phyloP scores from a whole-genome alignment of 2,329 filamentous ascomycete species.

The Cytospora schulzeri region DNA sequence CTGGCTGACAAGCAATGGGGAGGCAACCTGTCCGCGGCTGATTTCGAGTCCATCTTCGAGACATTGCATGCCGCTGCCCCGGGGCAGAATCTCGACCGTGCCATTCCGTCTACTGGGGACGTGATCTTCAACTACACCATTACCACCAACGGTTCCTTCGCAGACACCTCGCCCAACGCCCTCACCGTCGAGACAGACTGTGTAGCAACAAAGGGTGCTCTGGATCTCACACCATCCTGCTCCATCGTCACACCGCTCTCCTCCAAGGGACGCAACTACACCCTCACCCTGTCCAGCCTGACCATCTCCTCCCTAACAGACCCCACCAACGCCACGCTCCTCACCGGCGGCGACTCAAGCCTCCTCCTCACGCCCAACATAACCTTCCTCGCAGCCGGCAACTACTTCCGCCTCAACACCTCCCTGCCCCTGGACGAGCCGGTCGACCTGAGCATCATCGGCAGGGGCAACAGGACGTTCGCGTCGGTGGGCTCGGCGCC shows the following conservation, averaged over 20 bases:
- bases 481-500: conserved; percentile 27
- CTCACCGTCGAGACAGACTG: conserved; percentile 46
- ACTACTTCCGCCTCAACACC: conserved; percentile 40
- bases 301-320: conserved; percentile 37
- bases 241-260: conserved; percentile 48
- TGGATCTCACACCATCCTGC: conserved; percentile 43
- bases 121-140: conserved; percentile 42
- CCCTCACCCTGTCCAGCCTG: conserved; percentile 47
- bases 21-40: conserved; percentile 44
- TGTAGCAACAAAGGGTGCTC: conserved; percentile 30
- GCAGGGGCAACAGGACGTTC: conserved; percentile 39
- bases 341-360: conserved; percentile 47
- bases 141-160: conserved; percentile 29
- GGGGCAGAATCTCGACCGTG: conserved; percentile 52
- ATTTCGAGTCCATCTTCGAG: conserved; percentile 43
- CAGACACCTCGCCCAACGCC: conserved; percentile 42
- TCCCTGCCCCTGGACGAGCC: conserved; percentile 37
- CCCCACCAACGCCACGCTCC: conserved; percentile 41
- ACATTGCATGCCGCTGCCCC: conserved; percentile 45
- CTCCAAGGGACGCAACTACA: conserved; percentile 61
- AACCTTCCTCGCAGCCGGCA: conserved; percentile 40
- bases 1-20: conserved; percentile 57
- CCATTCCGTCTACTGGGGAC: conserved; percentile 39
- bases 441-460: conserved; percentile 37
- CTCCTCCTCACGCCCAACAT: conserved; percentile 44